These are phyloP conservation scores for Carpinus viminea DNA, from an alignment of 306 rosid genomes.

Conservation along the genomic window DNA sequence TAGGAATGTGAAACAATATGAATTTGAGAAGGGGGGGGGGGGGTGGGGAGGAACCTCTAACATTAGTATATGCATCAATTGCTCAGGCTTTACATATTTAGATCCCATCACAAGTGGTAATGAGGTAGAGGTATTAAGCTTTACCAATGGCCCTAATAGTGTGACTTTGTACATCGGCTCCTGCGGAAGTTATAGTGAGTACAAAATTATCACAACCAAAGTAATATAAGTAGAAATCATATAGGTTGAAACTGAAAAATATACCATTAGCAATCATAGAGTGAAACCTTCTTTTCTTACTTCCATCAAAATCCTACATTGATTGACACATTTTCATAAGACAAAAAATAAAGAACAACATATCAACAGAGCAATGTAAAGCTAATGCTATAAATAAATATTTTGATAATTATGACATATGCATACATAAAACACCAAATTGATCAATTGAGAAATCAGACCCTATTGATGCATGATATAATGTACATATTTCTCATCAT, in stretches of 20 bases:
- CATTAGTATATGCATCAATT: no score
- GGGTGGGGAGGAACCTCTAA: no score
- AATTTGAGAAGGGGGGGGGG: no score
- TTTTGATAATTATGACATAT: no score
- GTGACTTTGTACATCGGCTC: conserved; percentile 74
- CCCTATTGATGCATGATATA: not conserved
- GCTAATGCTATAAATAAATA: no score
- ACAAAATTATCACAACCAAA: conserved; percentile 12
- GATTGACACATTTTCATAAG: not conserved
- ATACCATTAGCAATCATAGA: conserved; percentile 91
- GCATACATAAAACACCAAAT: not conserved
- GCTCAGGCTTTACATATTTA: no score
- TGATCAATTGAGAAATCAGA: conserved; percentile 10
- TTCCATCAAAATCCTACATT: conserved; percentile 57
- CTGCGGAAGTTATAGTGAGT: conserved; percentile 40
- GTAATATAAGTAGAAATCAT: conserved; percentile 7
- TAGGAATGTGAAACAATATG: no score
- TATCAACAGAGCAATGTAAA: no score
- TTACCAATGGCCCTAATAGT: conserved; percentile 22
- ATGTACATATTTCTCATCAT: conserved; percentile 65
- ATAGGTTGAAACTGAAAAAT: conserved; percentile 7
- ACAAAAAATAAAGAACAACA: no score
- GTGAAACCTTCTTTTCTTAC: conserved; percentile 79
- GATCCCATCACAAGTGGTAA: no score
- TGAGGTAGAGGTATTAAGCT: no score